Evolutionary conservation across 208 protist genomes (phyloP).

Genomic region (Angomonas ambiguus): DNA sequence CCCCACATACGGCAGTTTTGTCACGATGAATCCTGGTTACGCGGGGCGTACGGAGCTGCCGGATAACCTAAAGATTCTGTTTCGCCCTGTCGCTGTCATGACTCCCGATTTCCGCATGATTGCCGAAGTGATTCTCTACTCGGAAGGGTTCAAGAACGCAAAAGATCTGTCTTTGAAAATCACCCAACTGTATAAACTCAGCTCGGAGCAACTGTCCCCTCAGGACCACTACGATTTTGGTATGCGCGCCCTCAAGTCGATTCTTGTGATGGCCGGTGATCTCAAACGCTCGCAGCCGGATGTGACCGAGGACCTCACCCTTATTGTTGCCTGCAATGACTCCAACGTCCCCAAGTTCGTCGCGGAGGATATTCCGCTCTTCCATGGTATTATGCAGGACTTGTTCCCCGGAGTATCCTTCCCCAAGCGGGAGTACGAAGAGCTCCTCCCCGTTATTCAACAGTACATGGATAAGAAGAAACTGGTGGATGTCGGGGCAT

Average conservation of each 20-base stretch:
- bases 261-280: slow-evolving; percentile 97
- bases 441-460: slow-evolving; percentile 90
- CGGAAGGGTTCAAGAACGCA: slow-evolving; percentile 95
- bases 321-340: slow-evolving; percentile 97
- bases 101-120: slow-evolving; percentile 98
- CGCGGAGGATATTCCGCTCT: slow-evolving; percentile 97
- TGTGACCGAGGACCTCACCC: slow-evolving; percentile 95
- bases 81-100: slow-evolving; percentile 97
- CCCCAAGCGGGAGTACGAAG: slow-evolving; percentile 91
- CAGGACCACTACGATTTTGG: slow-evolving; percentile 98
- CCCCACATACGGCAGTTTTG: slow-evolving; percentile 94
- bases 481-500: slow-evolving; percentile 73
- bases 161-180: slow-evolving; percentile 96
- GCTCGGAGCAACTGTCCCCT: slow-evolving; percentile 96
- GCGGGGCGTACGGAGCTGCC: slow-evolving; percentile 98
- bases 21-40: slow-evolving; percentile 99
- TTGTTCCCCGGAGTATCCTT: slow-evolving; percentile 97
- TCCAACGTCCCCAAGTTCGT: slow-evolving; percentile 99
- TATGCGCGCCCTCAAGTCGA: slow-evolving; percentile 98
- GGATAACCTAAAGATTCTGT: slow-evolving; percentile 98
- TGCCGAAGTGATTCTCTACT: slow-evolving; percentile 97
- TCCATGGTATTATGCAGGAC: slow-evolving; percentile 97
- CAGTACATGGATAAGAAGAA: slow-evolving; percentile 60
- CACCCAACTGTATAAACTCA: slow-evolving; percentile 98
- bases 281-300: slow-evolving; percentile 96